These are phyloP conservation scores for Parietaria judaica DNA, from an alignment of 306 rosid genomes.

Conservation along the genomic window DNA sequence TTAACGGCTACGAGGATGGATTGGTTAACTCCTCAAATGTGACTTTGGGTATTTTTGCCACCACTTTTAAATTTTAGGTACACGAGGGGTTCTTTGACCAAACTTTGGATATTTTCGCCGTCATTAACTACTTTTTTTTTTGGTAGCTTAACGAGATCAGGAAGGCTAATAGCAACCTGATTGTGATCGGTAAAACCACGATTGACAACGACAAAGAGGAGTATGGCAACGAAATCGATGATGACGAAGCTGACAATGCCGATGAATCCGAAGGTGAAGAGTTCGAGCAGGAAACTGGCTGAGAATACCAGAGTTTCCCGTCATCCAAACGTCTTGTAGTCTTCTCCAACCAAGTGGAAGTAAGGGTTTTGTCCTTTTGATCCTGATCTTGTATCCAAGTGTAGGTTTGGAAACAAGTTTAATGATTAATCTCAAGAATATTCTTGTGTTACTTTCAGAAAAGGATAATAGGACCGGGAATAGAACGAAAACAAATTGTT, in stretches of 20 bases:
- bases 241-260: constrained; percentile 66
- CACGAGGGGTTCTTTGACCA: too few relatives aligned
- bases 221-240: constrained; percentile 55
- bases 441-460: background rate
- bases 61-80: too few relatives aligned
- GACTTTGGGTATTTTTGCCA: too few relatives aligned
- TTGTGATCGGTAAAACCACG: constrained; percentile 60
- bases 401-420: background rate
- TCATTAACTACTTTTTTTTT: too few relatives aligned
- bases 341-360: too few relatives aligned
- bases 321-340: background rate
- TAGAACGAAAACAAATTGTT: background rate
- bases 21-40: too few relatives aligned
- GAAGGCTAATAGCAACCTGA: constrained; percentile 49
- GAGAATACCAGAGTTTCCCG: constrained; percentile 22
- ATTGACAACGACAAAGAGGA: constrained; percentile 76
- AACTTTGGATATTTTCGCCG: too few relatives aligned
- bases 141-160: constrained; percentile 73
- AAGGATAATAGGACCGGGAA: background rate
- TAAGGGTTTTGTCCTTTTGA: background rate
- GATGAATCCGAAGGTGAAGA: constrained; percentile 93
- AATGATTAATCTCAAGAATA: background rate
- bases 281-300: constrained; percentile 88
- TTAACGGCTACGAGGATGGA: too few relatives aligned
- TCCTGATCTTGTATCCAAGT: background rate